Evolutionary conservation across 208 protist species (phyloP).

Genomic region (Trypanosoma mega): DNA sequence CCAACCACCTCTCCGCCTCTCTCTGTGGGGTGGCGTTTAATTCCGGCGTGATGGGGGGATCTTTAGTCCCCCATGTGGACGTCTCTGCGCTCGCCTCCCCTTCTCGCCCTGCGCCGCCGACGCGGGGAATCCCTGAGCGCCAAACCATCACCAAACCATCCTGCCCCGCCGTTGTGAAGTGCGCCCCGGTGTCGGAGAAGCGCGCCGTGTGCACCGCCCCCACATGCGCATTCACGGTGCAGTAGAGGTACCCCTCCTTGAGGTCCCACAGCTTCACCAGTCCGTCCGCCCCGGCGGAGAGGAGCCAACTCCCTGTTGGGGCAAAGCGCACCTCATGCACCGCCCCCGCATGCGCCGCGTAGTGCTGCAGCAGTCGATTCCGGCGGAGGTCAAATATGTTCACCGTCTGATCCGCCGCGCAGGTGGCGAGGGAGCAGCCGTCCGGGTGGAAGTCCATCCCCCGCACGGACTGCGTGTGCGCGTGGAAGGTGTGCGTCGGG

Average conservation of each 20-base stretch:
- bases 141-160: conserved; percentile 85
- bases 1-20: no score
- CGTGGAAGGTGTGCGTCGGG: conserved; percentile 63
- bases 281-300: conserved; percentile 76
- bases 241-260: conserved; percentile 79
- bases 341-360: conserved; percentile 64
- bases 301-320: conserved; percentile 76
- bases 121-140: conserved; percentile 55
- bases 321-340: conserved; percentile 75
- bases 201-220: conserved; percentile 53
- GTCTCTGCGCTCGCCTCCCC: neutral
- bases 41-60: no score
- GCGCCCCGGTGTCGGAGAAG: conserved; percentile 51
- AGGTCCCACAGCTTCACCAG: conserved; percentile 86
- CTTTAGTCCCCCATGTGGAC: no score
- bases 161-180: conserved; percentile 67
- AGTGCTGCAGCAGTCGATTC: conserved; percentile 81
- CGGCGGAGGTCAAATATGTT: conserved; percentile 88
- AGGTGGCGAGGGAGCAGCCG: conserved; percentile 74
- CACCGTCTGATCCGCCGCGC: conserved; percentile 62
- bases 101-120: conserved; percentile 4
- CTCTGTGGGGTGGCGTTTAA: no score
- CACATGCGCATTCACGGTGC: conserved; percentile 80
- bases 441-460: conserved; percentile 82
- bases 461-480: conserved; percentile 53